These are phyloP conservation scores for Fusarium sp. DNA, from an alignment of 2,329 filamentous ascomycete genomes.

Conservation along the genomic window DNA sequence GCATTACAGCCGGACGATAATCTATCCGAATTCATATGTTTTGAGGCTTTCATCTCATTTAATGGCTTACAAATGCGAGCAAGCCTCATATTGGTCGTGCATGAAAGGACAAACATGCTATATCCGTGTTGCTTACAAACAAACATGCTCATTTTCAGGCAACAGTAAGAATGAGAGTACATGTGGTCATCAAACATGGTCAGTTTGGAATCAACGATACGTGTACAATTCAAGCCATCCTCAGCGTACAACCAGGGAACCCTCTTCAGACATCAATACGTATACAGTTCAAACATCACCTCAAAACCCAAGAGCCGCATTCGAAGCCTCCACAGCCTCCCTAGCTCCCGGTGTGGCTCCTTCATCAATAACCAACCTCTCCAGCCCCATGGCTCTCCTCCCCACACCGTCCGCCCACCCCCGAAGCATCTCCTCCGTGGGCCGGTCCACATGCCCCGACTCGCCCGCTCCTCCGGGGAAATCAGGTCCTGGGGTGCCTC, in stretches of 20 bases:
- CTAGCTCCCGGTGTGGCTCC: constrained; percentile 51
- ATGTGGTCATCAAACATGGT: not conserved
- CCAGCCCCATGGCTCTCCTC: constrained; percentile 59
- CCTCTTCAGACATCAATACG: not conserved
- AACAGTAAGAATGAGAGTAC: not conserved
- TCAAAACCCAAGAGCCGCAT: constrained; percentile 58
- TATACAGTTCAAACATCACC: not conserved
- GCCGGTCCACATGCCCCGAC: constrained; percentile 61
- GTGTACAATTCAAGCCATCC: not conserved
- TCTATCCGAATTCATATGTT: not conserved
- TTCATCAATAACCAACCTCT: not conserved
- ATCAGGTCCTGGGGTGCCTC: constrained; percentile 76
- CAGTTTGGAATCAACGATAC: not conserved
- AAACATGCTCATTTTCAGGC: not conserved
- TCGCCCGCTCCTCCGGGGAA: constrained; percentile 81
- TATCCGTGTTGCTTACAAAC: constrained; percentile 5
- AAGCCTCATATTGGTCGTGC: not conserved
- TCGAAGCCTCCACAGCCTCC: constrained; percentile 55
- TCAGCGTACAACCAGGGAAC: not conserved
- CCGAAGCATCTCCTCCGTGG: constrained; percentile 54
- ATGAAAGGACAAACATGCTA: not conserved
- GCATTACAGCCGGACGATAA: not conserved
- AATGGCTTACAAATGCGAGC: not conserved
- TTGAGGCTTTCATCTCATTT: not conserved
- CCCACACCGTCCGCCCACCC: constrained; percentile 49